Evolutionary conservation across 228 moss, liverwort and hornwort genomes (phyloP).

Genomic region (Sphagnum magellanicum): DNA sequence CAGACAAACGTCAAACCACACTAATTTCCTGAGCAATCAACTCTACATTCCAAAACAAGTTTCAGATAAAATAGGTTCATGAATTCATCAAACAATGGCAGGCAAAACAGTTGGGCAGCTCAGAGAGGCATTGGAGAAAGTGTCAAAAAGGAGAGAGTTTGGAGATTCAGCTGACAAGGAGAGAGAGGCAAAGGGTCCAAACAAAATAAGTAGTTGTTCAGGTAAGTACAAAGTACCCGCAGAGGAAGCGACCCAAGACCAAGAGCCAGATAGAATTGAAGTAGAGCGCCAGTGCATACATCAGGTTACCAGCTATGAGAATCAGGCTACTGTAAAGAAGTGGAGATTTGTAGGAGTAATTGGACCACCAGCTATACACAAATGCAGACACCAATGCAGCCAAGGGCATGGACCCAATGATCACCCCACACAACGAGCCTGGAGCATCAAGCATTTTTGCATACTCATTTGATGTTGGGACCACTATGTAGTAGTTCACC

Average conservation of each 20-base stretch:
- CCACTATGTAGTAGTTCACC: slow-evolving; percentile 64
- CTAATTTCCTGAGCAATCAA: no score
- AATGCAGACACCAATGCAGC: slow-evolving; percentile 47
- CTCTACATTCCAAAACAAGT: no score
- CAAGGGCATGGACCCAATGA: slow-evolving; percentile 61
- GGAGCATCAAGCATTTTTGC: slow-evolving; percentile 42
- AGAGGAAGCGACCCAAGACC: slow-evolving; percentile 49
- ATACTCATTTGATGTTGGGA: slow-evolving; percentile 59
- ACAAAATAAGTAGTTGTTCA: not conserved
- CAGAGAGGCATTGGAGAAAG: no score
- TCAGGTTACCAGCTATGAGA: slow-evolving; percentile 42
- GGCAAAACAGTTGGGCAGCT: no score
- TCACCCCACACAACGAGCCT: slow-evolving; percentile 54
- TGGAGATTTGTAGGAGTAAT: slow-evolving; percentile 51
- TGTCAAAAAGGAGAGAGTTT: no score
- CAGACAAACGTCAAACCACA: no score
- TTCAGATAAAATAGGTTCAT: no score
- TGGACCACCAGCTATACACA: slow-evolving; percentile 66
- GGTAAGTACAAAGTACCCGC: slow-evolving; percentile 22
- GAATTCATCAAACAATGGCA: no score
- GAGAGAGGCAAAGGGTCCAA: no score
- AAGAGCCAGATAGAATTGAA: slow-evolving; percentile 57
- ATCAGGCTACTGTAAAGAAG: slow-evolving; percentile 42
- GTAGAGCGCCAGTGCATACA: slow-evolving; percentile 52
- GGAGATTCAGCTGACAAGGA: no score